Conservation (phyloP, 495 filamentous ascomycete species). For the Stereocaulon alpinum region DNA sequence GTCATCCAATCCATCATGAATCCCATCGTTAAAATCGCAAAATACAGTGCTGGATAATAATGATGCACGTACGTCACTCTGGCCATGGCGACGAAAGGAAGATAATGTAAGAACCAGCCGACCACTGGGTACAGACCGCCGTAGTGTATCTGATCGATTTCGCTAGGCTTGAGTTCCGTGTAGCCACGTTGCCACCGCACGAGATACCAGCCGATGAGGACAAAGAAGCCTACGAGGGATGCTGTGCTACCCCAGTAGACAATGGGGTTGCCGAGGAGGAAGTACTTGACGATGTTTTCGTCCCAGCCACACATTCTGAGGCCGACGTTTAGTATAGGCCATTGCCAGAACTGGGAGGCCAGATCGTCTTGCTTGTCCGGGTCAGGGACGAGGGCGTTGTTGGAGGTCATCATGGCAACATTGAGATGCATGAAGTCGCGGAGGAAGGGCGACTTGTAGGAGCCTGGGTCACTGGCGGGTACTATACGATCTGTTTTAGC, state of each 20-base stretch:
- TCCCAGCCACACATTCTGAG: slow-evolving; percentile 99
- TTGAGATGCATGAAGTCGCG: slow-evolving; percentile 96
- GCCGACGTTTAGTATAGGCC: slow-evolving; percentile 91
- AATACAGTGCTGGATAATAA: slow-evolving; percentile 98
- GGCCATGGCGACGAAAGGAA: slow-evolving; percentile 94
- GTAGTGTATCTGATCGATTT: slow-evolving; percentile 92
- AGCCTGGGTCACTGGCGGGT: slow-evolving; percentile 78
- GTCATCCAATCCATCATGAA: slow-evolving; percentile 82
- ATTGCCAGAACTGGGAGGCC: slow-evolving; percentile 96
- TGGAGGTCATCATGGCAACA: slow-evolving; percentile 99
- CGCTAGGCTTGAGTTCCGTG: slow-evolving; percentile 62
- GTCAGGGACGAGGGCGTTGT: slow-evolving; percentile 95
- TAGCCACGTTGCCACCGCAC: slow-evolving; percentile 95
- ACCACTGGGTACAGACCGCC: slow-evolving; percentile 81
- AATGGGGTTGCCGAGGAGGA: slow-evolving; percentile 90
- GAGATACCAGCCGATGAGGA: slow-evolving; percentile 72
- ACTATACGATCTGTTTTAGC: slow-evolving; percentile 42
- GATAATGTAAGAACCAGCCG: slow-evolving; percentile 92
- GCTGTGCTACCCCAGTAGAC: slow-evolving; percentile 93
- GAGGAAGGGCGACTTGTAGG: slow-evolving; percentile 92
- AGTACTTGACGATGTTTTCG: slow-evolving; percentile 91
- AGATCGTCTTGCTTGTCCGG: slow-evolving; percentile 98
- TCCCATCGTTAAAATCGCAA: slow-evolving; percentile 80
- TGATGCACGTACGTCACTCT: slow-evolving; percentile 98
- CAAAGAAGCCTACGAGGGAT: slow-evolving; percentile 58